Base-by-base conservation (phyloP, 805 yeast species). In the Jamesozyma rosinii region DNA sequence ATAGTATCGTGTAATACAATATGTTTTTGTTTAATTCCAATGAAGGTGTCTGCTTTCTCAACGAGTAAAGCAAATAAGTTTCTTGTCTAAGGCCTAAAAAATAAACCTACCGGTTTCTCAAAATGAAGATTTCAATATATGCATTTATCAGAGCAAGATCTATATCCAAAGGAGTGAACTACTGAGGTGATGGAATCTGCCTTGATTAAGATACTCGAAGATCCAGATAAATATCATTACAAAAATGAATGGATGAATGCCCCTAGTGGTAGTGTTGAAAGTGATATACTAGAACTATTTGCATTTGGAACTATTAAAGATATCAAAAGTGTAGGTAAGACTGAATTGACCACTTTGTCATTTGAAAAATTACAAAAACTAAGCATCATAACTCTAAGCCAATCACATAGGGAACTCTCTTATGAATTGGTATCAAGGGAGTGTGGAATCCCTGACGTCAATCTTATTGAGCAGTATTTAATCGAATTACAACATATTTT, bases 261-360 rank as follows among this genome's bases (percentile, higher is more conserved):
- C 8, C 21, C 24, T 1, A 41, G n/a, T 19, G 37, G n/a, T 9
- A 17, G 15, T 4, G 4, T 10, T 6, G 22, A 37, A 15, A 15
- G 38, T 21, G 36, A 15, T 2, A 33, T 40, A 11, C 43, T 58
- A 19, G 65, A 59, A 34, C 39, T 60, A 13, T 58, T 54, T 38
- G 41, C 58, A 22, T 61, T 60, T 46, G 64, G 64, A 8, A 48
- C 49, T 4, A 37, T 59, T 3, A 37, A 44, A 5, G 59, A 59
- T 41, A 35, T 47, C 2, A 37, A 44, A 35, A 4, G 17, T 35
- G 17, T 37, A 11, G 8, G 14, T 5, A 4, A 15, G 9, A 32
- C 43, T 17, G 21, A 19, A 2, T 13, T 58, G 15, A 47, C 55
- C 6, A 10, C 42, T 2, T 6, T 2, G 5, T 51, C 54, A 58